Evolutionary conservation across 2,329 filamentous ascomycete species (phyloP), one percentile per base, ranked within the genome.

Genomic region (Diaporthe longicolla): DNA sequence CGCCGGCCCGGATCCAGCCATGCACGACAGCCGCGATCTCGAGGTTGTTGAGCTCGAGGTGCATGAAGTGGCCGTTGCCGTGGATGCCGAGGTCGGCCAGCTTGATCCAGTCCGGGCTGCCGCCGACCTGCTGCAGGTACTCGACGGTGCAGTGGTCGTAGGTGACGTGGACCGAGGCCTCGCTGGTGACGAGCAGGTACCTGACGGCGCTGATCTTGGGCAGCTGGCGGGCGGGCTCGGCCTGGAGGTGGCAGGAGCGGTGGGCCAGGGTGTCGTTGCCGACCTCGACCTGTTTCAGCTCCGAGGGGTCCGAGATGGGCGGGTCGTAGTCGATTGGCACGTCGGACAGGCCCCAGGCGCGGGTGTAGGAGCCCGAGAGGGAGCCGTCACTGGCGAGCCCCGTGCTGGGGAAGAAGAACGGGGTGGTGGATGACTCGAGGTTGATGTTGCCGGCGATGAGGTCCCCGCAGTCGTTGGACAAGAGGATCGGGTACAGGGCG

Each of bases 141-240:
- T 81, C 78, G n/a, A 87, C 84, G 1, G 85, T 88, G 76, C 87
- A 89, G 77, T 88, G 84, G 74, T 90, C 88, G 76, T 89, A 89
- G 26, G 83, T 81, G 19, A 83, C 82, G 79, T 90, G 88, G 61
- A 85, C 88, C 37, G 84, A 86, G 11, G 88, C 86, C 76, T 89
- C 86, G 17, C 82, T 81, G 0, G 86, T 88, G 29, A 87, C 79
- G 21, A 88, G 79, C 19, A 89, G 79, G 8, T 86, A 83, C 0
- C 86, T 87, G 11, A 89, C 82, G 24, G 81, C 80, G 7, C 77
- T 78, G 17, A 90, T 78, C 72, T 89, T 88, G 2, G 78, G 80
- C 69, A 90, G 77, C 76, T 82, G 79, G 71, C 83, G 83, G 11
- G 77, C 80, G 4, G 80, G 79, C 65, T 76, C 70, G 65, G 76